Percentiles rank a stretch among this genome's conserved stretches.
These are phyloP conservation scores for Garcileccinum viscosum DNA, from an alignment of 1,284 basidiomycete genomes.

Conservation along the genomic window DNA sequence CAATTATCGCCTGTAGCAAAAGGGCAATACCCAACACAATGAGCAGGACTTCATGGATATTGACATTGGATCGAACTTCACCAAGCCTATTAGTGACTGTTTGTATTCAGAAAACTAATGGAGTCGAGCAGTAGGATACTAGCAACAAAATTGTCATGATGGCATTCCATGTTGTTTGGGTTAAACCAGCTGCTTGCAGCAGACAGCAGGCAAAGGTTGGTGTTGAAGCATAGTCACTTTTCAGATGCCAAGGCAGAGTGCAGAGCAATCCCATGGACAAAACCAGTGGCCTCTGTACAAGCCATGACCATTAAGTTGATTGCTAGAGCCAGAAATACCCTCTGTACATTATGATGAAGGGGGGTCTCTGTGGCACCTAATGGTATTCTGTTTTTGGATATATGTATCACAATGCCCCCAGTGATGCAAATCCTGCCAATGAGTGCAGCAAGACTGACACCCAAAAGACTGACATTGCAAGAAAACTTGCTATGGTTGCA, in stretches of 20 bases:
- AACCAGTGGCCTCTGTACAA: slow-evolving; percentile 40
- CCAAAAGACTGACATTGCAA: background rate
- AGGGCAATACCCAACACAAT: slow-evolving; percentile 33
- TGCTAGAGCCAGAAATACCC: slow-evolving; percentile 29
- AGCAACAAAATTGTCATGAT: slow-evolving; percentile 38
- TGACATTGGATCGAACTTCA: slow-evolving; percentile 17
- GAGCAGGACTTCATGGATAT: slow-evolving; percentile 35
- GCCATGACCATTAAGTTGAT: slow-evolving; percentile 32
- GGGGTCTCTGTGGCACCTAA: slow-evolving; percentile 30
- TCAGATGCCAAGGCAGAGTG: slow-evolving; percentile 36
- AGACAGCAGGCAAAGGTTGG: slow-evolving; percentile 39
- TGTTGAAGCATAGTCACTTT: slow-evolving; percentile 37
- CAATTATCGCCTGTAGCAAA: slow-evolving; percentile 29
- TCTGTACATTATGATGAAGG: slow-evolving; percentile 24
- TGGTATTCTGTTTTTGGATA: slow-evolving; percentile 8
- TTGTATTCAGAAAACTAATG: slow-evolving; percentile 22
- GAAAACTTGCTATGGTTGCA: background rate
- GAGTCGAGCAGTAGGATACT: slow-evolving; percentile 34
- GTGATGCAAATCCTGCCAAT: background rate
- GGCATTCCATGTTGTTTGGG: slow-evolving; percentile 33
- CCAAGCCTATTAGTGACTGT: no score
- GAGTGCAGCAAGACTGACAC: background rate
- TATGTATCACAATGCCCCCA: no score
- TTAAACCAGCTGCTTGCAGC: slow-evolving; percentile 22
- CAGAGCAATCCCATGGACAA: slow-evolving; percentile 34